Evolutionary conservation across 495 filamentous ascomycete species (phyloP).

Genomic region (Penicillium odoratum): DNA sequence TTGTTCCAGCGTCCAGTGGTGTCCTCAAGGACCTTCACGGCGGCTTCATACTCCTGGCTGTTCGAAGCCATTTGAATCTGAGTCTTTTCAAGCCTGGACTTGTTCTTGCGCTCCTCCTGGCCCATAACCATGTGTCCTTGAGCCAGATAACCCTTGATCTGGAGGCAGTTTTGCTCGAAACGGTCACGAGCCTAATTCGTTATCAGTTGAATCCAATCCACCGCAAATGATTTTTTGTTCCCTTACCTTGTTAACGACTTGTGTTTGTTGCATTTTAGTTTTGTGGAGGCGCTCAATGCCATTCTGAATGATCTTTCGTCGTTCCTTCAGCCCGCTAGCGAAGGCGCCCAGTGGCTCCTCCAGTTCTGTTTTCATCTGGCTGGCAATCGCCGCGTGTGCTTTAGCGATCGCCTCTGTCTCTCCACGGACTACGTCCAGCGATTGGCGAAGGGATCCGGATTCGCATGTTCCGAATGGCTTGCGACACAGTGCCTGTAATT

Average conservation of each 20-base stretch:
- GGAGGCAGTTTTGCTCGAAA: slow-evolving; percentile 95
- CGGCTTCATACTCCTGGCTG: slow-evolving; percentile 89
- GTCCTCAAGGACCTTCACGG: slow-evolving; percentile 90
- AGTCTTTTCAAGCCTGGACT: slow-evolving; percentile 97
- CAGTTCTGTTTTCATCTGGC: slow-evolving; percentile 95
- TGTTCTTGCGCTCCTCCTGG: slow-evolving; percentile 98
- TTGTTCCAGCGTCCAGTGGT: slow-evolving; percentile 96
- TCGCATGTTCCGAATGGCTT: slow-evolving; percentile 92
- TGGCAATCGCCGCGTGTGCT: slow-evolving; percentile 83
- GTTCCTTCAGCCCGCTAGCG: slow-evolving; percentile 89
- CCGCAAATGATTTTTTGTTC: too few species aligned
- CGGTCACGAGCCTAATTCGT: slow-evolving; percentile 72
- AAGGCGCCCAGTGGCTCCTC: slow-evolving; percentile 94
- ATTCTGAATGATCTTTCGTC: slow-evolving; percentile 91
- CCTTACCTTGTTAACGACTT: slow-evolving; percentile 81
- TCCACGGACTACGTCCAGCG: slow-evolving; percentile 80
- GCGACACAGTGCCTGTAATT: slow-evolving; percentile 78
- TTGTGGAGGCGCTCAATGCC: slow-evolving; percentile 93
- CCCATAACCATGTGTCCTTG: slow-evolving; percentile 99
- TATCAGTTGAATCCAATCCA: not conserved
- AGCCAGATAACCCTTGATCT: slow-evolving; percentile 97
- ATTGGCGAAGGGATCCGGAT: slow-evolving; percentile 75
- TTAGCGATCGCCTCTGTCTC: slow-evolving; percentile 97
- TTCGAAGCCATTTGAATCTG: slow-evolving; percentile 89
- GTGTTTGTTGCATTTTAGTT: slow-evolving; percentile 87